Evolutionary conservation across 495 filamentous ascomycete genomes (phyloP).

Genomic region (Coniosporium apollinis): DNA sequence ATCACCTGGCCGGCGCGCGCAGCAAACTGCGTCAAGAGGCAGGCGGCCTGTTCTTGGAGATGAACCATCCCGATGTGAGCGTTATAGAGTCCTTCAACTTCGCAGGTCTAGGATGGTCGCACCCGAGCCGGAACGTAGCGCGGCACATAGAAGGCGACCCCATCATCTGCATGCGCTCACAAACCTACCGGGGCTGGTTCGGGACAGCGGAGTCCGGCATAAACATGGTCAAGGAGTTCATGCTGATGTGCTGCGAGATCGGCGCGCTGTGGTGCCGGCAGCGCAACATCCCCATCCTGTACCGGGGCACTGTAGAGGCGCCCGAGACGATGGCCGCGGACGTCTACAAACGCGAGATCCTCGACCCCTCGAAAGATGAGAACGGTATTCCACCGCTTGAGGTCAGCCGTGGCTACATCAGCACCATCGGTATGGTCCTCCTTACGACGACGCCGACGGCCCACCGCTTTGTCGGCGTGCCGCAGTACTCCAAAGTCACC

Average conservation of each 20-base stretch:
- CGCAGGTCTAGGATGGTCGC: slow-evolving; percentile 13
- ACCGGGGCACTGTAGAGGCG: slow-evolving; percentile 48
- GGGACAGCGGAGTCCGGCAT: background rate
- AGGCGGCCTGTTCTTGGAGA: slow-evolving; percentile 15
- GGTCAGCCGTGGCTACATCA: slow-evolving; percentile 21
- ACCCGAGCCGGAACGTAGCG: slow-evolving; percentile 11
- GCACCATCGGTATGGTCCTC: slow-evolving; percentile 33
- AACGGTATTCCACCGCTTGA: slow-evolving; percentile 14
- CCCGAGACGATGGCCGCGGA: slow-evolving; percentile 30
- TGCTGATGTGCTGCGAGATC: slow-evolving; percentile 63
- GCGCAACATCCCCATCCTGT: slow-evolving; percentile 64
- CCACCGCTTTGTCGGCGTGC: slow-evolving; percentile 46
- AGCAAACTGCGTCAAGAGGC: slow-evolving; percentile 6
- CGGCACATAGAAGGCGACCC: slow-evolving; percentile 35
- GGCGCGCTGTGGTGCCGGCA: slow-evolving; percentile 56
- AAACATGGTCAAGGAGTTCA: slow-evolving; percentile 41
- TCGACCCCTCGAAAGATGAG: slow-evolving; percentile 19
- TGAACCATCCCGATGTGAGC: slow-evolving; percentile 4
- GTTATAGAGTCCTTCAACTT: slow-evolving; percentile 6
- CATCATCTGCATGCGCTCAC: slow-evolving; percentile 25
- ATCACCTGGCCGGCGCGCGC: slow-evolving; percentile 9
- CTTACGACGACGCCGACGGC: slow-evolving; percentile 31
- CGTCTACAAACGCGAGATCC: slow-evolving; percentile 15
- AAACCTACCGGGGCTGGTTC: background rate
- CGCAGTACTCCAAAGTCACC: slow-evolving; percentile 64